A percentile compares a stretch with the other conserved stretches of the same genome.
phyloP scores from a whole-genome alignment of 306 rosid species.

The Castanospermum australe region DNA sequence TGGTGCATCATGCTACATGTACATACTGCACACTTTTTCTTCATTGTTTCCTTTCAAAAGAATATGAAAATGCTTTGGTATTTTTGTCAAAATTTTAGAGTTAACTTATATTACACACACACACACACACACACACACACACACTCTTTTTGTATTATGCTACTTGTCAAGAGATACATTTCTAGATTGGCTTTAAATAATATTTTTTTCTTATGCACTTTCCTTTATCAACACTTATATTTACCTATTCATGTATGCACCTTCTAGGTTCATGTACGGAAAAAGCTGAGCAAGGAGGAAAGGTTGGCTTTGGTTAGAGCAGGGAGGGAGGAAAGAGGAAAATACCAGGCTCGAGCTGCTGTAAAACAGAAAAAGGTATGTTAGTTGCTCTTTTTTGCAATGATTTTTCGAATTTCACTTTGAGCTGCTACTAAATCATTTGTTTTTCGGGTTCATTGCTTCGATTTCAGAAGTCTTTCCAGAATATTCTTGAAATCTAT shows the following conservation, averaged over 20 bases:
- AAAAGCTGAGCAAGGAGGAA: conserved; percentile 73
- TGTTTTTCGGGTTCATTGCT: background rate
- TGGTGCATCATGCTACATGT: no score
- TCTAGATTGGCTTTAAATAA: background rate
- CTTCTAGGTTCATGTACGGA: conserved; percentile 65
- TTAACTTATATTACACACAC: background rate
- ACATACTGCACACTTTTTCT: background rate
- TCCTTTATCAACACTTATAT: background rate
- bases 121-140: background rate
- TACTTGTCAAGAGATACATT: background rate
- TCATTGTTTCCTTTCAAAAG: background rate
- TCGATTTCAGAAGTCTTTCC: background rate
- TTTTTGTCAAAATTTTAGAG: background rate
- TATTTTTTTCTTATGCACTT: background rate
- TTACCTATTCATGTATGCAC: conserved; percentile 9
- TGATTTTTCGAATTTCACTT: background rate
- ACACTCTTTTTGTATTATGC: background rate
- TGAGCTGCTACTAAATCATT: background rate
- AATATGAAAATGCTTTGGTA: background rate
- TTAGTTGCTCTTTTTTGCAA: background rate
- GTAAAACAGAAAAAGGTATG: conserved; percentile 87
- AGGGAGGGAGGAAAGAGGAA: conserved; percentile 88
- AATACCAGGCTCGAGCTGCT: conserved; percentile 72
- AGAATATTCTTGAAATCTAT: background rate
- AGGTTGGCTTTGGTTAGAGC: conserved; percentile 69